Evolutionary conservation across 1,284 basidiomycete genomes (phyloP).

Genomic region (Moesziomyces sp.): DNA sequence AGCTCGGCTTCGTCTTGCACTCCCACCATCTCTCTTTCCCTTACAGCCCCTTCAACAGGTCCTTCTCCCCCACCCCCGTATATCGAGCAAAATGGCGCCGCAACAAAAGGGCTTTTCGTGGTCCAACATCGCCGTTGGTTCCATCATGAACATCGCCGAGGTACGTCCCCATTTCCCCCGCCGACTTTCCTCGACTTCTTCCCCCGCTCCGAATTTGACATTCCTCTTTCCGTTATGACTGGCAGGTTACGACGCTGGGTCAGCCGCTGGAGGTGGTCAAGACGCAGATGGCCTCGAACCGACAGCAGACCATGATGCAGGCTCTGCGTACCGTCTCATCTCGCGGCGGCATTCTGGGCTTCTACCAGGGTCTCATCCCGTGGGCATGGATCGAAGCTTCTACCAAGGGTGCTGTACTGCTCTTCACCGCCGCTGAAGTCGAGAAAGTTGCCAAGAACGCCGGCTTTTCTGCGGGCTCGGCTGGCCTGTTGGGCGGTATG

Average conservation of each 20-base stretch:
- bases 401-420: slow-evolving; percentile 94
- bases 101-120: slow-evolving; percentile 87
- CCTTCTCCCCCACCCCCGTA: slow-evolving; percentile 9
- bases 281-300: slow-evolving; percentile 73
- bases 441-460: slow-evolving; percentile 77
- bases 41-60: neutral
- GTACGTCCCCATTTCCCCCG: slow-evolving; percentile 75
- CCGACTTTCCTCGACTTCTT: too few species aligned
- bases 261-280: slow-evolving; percentile 98
- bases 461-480: slow-evolving; percentile 81
- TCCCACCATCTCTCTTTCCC: neutral
- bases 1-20: neutral
- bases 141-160: slow-evolving; percentile 77
- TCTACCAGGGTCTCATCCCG: slow-evolving; percentile 98
- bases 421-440: slow-evolving; percentile 95
- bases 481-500: slow-evolving; percentile 95
- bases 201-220: too few species aligned
- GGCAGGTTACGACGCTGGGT: slow-evolving; percentile 91
- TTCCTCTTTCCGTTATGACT: too few species aligned
- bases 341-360: slow-evolving; percentile 87
- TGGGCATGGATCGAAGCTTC: slow-evolving; percentile 99
- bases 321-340: slow-evolving; percentile 88
- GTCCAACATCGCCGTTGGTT: slow-evolving; percentile 98
- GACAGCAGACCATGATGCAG: slow-evolving; percentile 84
- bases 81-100: slow-evolving; percentile 69